Percentiles rank a stretch among this genome's conserved stretches.
Evolutionary conservation across 1,284 basidiomycete species (phyloP).

Genomic region (Pisolithus thermaeus): DNA sequence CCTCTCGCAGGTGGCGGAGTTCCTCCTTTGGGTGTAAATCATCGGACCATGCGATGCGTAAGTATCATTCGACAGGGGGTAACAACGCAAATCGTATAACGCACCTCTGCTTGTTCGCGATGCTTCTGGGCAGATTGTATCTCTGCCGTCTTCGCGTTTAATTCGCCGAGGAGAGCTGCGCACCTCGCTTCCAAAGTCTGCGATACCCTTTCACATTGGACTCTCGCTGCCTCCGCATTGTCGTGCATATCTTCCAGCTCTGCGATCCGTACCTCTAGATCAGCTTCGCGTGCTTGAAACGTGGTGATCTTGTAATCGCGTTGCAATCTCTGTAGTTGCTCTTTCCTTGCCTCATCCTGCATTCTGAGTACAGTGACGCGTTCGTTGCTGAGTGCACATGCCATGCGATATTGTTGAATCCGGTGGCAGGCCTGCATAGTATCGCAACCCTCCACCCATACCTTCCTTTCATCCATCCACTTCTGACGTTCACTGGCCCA

Average conservation of each 20-base stretch:
- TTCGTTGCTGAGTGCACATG: slow-evolving; percentile 47
- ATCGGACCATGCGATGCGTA: neutral
- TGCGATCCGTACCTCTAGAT: slow-evolving; percentile 47
- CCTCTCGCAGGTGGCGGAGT: slow-evolving; percentile 39
- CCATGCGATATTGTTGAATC: slow-evolving; percentile 53
- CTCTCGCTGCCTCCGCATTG: slow-evolving; percentile 27
- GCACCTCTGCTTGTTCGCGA: slow-evolving; percentile 40
- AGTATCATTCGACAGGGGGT: neutral
- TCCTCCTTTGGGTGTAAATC: slow-evolving; percentile 31
- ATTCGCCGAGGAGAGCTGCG: slow-evolving; percentile 27
- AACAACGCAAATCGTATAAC: slow-evolving; percentile 10
- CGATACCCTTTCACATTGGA: slow-evolving; percentile 15
- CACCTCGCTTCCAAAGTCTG: slow-evolving; percentile 31
- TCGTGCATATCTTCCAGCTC: slow-evolving; percentile 39
- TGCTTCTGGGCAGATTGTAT: slow-evolving; percentile 34
- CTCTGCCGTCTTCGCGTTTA: slow-evolving; percentile 35
- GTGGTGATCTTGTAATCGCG: slow-evolving; percentile 59
- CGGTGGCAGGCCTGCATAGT: slow-evolving; percentile 56
- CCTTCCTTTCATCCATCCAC: slow-evolving; percentile 46
- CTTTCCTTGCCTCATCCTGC: slow-evolving; percentile 45
- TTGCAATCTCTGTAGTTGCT: slow-evolving; percentile 50
- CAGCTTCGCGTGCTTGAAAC: slow-evolving; percentile 56
- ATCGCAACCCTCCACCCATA: slow-evolving; percentile 59
- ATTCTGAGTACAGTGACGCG: slow-evolving; percentile 43
- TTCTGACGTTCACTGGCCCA: slow-evolving; percentile 40